phyloP scores from a whole-genome alignment of 2,329 filamentous ascomycete genomes.

The Colletotrichum endophyticum region DNA sequence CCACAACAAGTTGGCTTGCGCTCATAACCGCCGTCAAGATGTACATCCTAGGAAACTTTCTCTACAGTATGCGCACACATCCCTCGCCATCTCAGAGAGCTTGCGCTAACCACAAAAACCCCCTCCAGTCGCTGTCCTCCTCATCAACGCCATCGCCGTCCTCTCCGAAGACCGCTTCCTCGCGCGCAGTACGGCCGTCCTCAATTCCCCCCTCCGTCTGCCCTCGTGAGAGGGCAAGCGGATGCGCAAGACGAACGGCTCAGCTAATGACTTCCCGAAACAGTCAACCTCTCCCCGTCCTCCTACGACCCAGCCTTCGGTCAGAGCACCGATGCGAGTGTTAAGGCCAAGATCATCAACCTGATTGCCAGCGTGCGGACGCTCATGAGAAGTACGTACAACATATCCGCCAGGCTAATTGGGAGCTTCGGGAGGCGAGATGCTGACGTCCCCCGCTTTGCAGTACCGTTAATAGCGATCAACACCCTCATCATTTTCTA shows the following conservation, averaged over 20 bases:
- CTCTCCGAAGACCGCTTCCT: slow-evolving; percentile 96
- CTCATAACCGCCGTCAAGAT: slow-evolving; percentile 42
- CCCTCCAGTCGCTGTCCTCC: slow-evolving; percentile 71
- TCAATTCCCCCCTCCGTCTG: background rate
- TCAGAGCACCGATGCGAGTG: slow-evolving; percentile 71
- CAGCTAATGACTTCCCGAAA: background rate
- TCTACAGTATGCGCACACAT: slow-evolving; percentile 57
- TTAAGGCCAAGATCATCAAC: slow-evolving; percentile 88
- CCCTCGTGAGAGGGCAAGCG: background rate
- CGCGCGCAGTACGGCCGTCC: slow-evolving; percentile 57
- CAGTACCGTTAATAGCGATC: slow-evolving; percentile 84
- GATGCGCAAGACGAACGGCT: background rate
- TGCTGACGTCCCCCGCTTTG: background rate
- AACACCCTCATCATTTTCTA: slow-evolving; percentile 86
- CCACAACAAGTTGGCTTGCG: background rate
- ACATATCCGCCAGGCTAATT: background rate
- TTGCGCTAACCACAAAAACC: background rate
- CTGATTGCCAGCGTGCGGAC: slow-evolving; percentile 90
- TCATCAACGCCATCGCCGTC: slow-evolving; percentile 92
- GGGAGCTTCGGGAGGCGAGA: background rate
- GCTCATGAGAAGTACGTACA: slow-evolving; percentile 79
- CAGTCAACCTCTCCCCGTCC: slow-evolving; percentile 76
- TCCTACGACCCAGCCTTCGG: slow-evolving; percentile 81
- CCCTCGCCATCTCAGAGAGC: background rate
- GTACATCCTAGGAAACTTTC: slow-evolving; percentile 73